These are phyloP conservation scores for Epicoccum sorghinum DNA, from an alignment of 2,329 filamentous ascomycete genomes.

Conservation along the genomic window DNA sequence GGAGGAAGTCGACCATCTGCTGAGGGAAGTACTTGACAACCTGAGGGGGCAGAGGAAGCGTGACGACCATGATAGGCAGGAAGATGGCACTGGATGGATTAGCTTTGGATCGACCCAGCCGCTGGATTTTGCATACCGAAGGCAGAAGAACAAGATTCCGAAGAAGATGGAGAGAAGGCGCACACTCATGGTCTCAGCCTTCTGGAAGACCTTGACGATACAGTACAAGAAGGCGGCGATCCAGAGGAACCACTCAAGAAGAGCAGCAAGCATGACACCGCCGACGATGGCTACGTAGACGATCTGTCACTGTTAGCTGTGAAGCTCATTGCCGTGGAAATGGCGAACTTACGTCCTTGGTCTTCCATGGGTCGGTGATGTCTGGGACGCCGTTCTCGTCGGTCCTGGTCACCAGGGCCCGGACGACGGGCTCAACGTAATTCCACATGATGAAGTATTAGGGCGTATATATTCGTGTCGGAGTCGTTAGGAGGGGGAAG, in stretches of 20 bases:
- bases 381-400: slow-evolving; percentile 36
- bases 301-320: slow-evolving; percentile 63
- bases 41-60: slow-evolving; percentile 77
- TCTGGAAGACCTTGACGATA: slow-evolving; percentile 82
- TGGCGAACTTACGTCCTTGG: slow-evolving; percentile 49
- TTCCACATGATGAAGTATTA: slow-evolving; percentile 35
- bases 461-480: slow-evolving; percentile 20
- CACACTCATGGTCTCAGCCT: slow-evolving; percentile 88
- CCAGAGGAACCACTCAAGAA: slow-evolving; percentile 95
- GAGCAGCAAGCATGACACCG: slow-evolving; percentile 79
- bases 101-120: slow-evolving; percentile 9
- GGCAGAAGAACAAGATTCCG: slow-evolving; percentile 71
- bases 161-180: slow-evolving; percentile 78
- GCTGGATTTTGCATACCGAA: slow-evolving; percentile 64
- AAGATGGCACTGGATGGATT: slow-evolving; percentile 71
- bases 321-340: not conserved
- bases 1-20: slow-evolving; percentile 71
- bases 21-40: slow-evolving; percentile 76
- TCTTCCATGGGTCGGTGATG: slow-evolving; percentile 48
- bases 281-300: slow-evolving; percentile 83
- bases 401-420: slow-evolving; percentile 36
- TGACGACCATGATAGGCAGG: slow-evolving; percentile 92
- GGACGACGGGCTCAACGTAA: slow-evolving; percentile 23
- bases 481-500: slow-evolving; percentile 23
- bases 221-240: slow-evolving; percentile 94